Evolutionary conservation across 2,329 filamentous ascomycete genomes (phyloP).

Genomic region (Parastagonospora nodorum): DNA sequence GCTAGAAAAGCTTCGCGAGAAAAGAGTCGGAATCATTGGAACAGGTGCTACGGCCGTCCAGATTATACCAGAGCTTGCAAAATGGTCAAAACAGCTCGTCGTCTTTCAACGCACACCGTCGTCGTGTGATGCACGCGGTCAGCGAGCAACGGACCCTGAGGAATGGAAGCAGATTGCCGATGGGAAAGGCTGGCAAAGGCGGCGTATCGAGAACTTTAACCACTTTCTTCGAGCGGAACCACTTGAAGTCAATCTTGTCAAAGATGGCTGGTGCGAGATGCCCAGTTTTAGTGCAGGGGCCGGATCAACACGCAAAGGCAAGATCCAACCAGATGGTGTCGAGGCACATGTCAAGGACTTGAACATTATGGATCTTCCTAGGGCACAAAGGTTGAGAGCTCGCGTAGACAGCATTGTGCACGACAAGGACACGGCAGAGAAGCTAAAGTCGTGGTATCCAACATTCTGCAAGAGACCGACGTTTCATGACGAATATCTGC

Average conservation of each 20-base stretch:
- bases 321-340: slow-evolving; percentile 50
- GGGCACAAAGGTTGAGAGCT: slow-evolving; percentile 42
- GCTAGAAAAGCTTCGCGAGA: no score
- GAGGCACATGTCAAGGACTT: slow-evolving; percentile 59
- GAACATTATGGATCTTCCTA: background rate
- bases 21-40: no score
- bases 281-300: background rate
- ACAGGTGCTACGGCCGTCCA: no score
- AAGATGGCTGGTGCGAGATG: slow-evolving; percentile 55
- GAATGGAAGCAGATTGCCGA: slow-evolving; percentile 14
- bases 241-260: slow-evolving; percentile 49
- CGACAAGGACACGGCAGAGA: slow-evolving; percentile 57
- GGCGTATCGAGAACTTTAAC: slow-evolving; percentile 54
- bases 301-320: background rate
- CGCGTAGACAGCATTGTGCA: slow-evolving; percentile 58
- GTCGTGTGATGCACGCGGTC: no score
- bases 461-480: slow-evolving; percentile 67
- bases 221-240: slow-evolving; percentile 39
- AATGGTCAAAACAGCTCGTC: no score
- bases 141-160: slow-evolving; percentile 10
- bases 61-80: no score
- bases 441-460: slow-evolving; percentile 65
- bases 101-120: no score
- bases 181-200: slow-evolving; percentile 55
- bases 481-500: slow-evolving; percentile 65